Conservation (phyloP, 257 asterid species). For the Capsicum rhomboideum region DNA sequence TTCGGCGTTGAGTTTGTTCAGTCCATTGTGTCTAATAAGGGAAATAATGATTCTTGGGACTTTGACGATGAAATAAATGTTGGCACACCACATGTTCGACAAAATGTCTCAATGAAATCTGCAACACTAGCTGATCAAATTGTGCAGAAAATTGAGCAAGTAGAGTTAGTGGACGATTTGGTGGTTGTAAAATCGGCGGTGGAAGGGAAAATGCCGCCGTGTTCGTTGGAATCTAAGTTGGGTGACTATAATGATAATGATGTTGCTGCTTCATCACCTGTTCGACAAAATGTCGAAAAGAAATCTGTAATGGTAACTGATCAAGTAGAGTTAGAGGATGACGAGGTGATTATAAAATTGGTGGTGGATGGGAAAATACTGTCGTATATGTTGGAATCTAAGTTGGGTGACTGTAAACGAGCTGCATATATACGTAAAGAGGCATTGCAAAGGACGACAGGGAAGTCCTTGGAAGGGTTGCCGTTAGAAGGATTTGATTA, state of each 20-base stretch:
- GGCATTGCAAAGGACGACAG: slow-evolving; percentile 38
- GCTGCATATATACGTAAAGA: slow-evolving; percentile 38
- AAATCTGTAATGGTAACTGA: background rate
- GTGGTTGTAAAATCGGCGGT: slow-evolving; percentile 23
- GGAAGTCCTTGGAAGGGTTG: slow-evolving; percentile 40
- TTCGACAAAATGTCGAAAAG: background rate
- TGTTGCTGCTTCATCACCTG: background rate
- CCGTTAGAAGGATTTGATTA: slow-evolving; percentile 51
- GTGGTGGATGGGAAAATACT: slow-evolving; percentile 31
- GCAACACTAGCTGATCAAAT: too few relatives aligned
- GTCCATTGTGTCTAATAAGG: slow-evolving; percentile 14
- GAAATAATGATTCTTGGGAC: slow-evolving; percentile 26
- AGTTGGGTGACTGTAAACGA: slow-evolving; percentile 35
- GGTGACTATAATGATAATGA: slow-evolving; percentile 22
- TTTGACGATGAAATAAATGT: slow-evolving; percentile 13
- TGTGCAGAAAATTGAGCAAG: too few relatives aligned
- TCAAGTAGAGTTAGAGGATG: slow-evolving; percentile 6
- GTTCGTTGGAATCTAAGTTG: slow-evolving; percentile 35
- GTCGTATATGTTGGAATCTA: slow-evolving; percentile 36
- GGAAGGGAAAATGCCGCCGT: slow-evolving; percentile 27
- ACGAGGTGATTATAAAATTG: slow-evolving; percentile 25
- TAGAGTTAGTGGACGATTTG: slow-evolving; percentile 21
- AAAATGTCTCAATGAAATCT: slow-evolving; percentile 1
- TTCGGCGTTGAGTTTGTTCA: slow-evolving; percentile 10
- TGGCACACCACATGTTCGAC: background rate